Evolutionary conservation across 192 early-diverging fungal species (phyloP), one percentile per base, ranked within the genome.

Genomic region (Mortierella alpina): DNA sequence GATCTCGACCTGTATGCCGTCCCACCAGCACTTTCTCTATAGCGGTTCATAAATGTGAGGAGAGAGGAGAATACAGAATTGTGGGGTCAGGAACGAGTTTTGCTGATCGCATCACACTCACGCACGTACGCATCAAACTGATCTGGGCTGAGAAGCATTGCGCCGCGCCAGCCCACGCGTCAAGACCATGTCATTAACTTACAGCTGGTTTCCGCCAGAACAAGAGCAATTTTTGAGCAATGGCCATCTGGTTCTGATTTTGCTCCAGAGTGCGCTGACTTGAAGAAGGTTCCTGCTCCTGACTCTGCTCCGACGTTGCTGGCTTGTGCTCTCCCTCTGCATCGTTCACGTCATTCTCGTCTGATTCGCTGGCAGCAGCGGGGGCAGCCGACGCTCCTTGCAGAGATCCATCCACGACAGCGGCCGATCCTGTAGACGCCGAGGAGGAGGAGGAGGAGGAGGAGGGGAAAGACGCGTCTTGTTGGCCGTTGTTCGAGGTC

Each of bases 21-120:
- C 92, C 92, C 93, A 95, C 92, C 92, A 95, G 73, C 92, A 94
- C 73, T 94, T 94, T 82, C 92, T 88, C 70, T 89, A 70, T 46
- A 51, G 41, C 4, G 41, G 10, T 17, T 41, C 6, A 68, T 72
- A 15, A 18, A 7, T 41, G n/a, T 5, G 50, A 41, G 18, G 20
- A 56, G 17, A n/a, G 46, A 17, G 9, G 9, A 23, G 17, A 40
- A 39, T 23, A 48, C 13, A 2, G 54, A 22, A 12, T 18, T 22
- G 1, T 31, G 31, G 31, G 31, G 31, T 31, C 31, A 31, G 31
- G 31, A 31, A 3, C 31, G 31, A 1, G 31, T 31, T 31, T 31
- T 31, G 31, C 31, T 31, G 31, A 1, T 31, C 3, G 31, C 31
- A 31, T 31, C 31, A 31, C 31, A 31, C 31, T 3, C 31, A 2